These are phyloP conservation scores for Microascus cirrosus DNA, from an alignment of 2,329 filamentous ascomycete genomes.

Conservation along the genomic window DNA sequence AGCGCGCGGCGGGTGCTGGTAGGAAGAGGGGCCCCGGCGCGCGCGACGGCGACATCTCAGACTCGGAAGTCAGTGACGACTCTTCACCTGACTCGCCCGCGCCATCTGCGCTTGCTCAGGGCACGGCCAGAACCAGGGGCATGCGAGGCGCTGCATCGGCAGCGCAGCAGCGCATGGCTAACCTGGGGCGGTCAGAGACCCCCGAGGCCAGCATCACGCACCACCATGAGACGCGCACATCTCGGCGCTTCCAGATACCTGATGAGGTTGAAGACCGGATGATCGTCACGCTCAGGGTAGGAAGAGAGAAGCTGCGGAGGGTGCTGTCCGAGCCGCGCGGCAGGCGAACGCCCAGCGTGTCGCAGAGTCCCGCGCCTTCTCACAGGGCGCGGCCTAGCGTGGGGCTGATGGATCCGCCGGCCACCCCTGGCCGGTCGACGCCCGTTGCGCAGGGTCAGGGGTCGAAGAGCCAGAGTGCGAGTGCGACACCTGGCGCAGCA, in stretches of 20 bases:
- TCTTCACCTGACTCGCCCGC: constrained; percentile 80
- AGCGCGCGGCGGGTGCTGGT: constrained; percentile 54
- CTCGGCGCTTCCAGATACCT: constrained; percentile 51
- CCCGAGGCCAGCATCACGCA: constrained; percentile 60
- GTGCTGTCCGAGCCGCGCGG: constrained; percentile 40
- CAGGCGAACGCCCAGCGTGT: constrained; percentile 9
- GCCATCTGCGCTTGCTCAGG: constrained; percentile 50
- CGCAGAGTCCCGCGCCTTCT: constrained; percentile 16
- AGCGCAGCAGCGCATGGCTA: constrained; percentile 79
- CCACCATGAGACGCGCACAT: constrained; percentile 62
- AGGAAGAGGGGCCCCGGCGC: constrained; percentile 25
- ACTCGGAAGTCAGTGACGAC: constrained; percentile 87
- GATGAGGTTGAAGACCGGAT: constrained; percentile 74
- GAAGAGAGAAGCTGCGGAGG: constrained; percentile 59
- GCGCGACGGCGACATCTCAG: constrained; percentile 61
- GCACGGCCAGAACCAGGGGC: constrained; percentile 74
- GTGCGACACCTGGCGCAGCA: constrained; percentile 12
- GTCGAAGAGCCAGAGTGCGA: neutral
- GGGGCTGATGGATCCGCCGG: constrained; percentile 22
- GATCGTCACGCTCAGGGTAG: constrained; percentile 65
- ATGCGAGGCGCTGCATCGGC: constrained; percentile 82
- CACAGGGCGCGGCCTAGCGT: constrained; percentile 9
- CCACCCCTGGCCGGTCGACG: constrained; percentile 16
- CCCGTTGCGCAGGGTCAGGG: constrained; percentile 22
- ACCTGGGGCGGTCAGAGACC: constrained; percentile 74